Conservation (phyloP, 2,329 filamentous ascomycete genomes). For the Verticillium isaacii region DNA sequence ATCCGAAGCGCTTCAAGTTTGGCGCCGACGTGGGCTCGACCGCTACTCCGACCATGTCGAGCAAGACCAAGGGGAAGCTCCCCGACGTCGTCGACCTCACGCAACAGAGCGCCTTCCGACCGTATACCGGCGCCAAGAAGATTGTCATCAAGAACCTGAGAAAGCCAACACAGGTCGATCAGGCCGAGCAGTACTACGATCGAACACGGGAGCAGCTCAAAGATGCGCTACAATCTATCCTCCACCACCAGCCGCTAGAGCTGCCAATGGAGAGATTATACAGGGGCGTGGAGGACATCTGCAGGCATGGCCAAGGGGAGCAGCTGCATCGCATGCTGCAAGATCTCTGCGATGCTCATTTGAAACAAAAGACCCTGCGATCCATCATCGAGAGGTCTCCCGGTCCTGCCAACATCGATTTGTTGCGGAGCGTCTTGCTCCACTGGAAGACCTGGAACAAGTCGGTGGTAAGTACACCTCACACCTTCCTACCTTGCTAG, state of each 20-base stretch:
- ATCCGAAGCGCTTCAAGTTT: constrained; percentile 12
- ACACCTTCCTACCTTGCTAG: constrained; percentile 5
- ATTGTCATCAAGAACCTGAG: constrained; percentile 92
- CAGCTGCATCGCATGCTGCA: constrained; percentile 64
- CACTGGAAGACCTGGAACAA: constrained; percentile 75
- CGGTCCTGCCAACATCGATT: constrained; percentile 53
- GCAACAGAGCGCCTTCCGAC: constrained; percentile 52
- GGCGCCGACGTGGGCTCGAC: constrained; percentile 4
- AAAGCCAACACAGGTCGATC: constrained; percentile 47
- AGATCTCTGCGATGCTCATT: constrained; percentile 60
- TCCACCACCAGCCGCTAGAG: constrained; percentile 57
- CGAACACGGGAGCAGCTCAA: constrained; percentile 72
- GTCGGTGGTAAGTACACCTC: constrained; percentile 56
- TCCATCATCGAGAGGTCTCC: constrained; percentile 11
- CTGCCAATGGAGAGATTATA: constrained; percentile 86
- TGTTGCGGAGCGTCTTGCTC: constrained; percentile 50
- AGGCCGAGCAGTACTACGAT: constrained; percentile 73
- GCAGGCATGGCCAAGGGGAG: constrained; percentile 68
- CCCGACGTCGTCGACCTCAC: constrained; percentile 31
- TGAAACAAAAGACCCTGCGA: constrained; percentile 53
- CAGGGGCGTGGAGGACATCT: constrained; percentile 86
- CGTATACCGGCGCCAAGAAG: constrained; percentile 73
- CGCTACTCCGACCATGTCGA: constrained; percentile 8
- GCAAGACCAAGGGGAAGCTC: constrained; percentile 33
- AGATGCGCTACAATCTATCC: constrained; percentile 67